A percentile compares a stretch with the other conserved stretches of the same genome.
Evolutionary conservation across 2,329 filamentous ascomycete species (phyloP).

Genomic region (Fusarium bulbicola): DNA sequence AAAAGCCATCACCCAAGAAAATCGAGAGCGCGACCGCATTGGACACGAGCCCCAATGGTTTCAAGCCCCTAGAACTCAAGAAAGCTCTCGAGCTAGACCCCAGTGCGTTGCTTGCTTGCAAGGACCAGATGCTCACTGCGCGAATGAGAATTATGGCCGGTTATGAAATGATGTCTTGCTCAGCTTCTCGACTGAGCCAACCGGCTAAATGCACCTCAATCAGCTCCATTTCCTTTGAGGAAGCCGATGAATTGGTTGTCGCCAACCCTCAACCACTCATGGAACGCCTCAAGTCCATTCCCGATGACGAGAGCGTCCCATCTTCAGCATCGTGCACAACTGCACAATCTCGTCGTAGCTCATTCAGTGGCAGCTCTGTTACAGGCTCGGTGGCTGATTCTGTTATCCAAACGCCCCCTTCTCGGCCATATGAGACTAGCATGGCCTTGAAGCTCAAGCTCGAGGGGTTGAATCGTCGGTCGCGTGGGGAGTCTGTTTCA

Average conservation of each 20-base stretch:
- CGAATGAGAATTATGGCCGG: neutral
- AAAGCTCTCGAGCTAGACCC: neutral
- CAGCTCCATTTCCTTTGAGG: fast-evolving
- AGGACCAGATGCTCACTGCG: neutral
- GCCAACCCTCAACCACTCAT: neutral
- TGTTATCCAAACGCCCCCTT: neutral
- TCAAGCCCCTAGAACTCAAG: fast-evolving
- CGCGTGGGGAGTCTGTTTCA: neutral
- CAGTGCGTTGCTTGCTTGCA: neutral
- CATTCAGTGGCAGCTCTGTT: conserved; percentile 5
- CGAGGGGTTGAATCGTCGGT: conserved; percentile 3
- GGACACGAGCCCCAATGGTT: fast-evolving
- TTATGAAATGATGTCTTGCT: neutral
- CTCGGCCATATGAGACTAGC: conserved; percentile 6
- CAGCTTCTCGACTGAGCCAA: fast-evolving
- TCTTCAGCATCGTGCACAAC: neutral
- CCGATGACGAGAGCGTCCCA: neutral
- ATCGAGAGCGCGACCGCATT: fast-evolving
- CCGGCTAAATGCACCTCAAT: fast-evolving
- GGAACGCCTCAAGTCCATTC: neutral
- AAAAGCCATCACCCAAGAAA: fast-evolving
- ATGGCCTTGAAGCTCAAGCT: conserved; percentile 9
- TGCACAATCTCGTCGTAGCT: conserved; percentile 3
- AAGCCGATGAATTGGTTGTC: fast-evolving
- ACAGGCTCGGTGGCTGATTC: neutral